phyloP scores from a whole-genome alignment of 805 yeast genomes.

The Saccharomyces paradoxus region DNA sequence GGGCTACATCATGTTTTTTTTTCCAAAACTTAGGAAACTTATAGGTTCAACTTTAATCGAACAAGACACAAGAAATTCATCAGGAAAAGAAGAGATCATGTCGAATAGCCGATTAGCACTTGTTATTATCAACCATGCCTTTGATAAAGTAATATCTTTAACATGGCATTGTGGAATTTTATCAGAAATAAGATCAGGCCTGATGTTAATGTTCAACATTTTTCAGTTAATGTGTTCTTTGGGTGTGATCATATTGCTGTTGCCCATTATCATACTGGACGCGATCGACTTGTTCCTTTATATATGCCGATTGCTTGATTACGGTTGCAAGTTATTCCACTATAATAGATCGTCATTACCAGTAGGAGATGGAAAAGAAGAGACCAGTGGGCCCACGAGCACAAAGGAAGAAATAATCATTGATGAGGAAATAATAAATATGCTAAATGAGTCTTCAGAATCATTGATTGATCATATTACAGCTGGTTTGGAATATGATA shows the following conservation, averaged over 20 bases:
- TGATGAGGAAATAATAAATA: constrained; percentile 6
- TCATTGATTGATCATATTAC: constrained; percentile 9
- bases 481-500: constrained; percentile 11
- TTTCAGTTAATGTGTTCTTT: background rate
- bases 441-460: constrained; percentile 4
- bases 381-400: constrained; percentile 54
- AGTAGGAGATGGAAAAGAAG: constrained; percentile 24
- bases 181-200: background rate
- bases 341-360: constrained; percentile 21
- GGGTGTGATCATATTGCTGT: background rate
- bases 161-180: background rate
- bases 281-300: background rate
- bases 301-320: background rate
- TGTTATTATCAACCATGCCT: background rate
- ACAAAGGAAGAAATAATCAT: constrained; percentile 32
- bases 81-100: background rate
- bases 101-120: background rate
- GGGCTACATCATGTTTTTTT: background rate
- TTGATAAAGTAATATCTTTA: background rate
- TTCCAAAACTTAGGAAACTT: background rate
- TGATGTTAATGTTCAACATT: background rate
- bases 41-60: background rate
- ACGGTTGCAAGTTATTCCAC: background rate
- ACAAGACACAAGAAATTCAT: background rate
- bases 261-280: background rate